These are phyloP conservation scores for Nakazawaea wyomingensis DNA, from an alignment of 805 yeast genomes.

Conservation along the genomic window DNA sequence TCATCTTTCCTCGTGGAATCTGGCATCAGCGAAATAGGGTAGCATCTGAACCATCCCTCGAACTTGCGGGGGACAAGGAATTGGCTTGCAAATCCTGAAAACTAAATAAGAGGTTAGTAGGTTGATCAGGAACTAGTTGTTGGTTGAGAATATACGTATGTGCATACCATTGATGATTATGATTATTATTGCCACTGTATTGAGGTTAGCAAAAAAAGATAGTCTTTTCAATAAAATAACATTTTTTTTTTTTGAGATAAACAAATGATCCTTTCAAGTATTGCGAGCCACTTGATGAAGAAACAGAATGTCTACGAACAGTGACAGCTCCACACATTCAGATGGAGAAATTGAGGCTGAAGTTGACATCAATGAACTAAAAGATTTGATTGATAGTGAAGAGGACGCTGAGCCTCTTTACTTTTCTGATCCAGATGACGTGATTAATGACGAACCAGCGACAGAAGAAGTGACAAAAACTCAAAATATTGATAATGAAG, in stretches of 20 bases:
- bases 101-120: conserved; percentile 8
- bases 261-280: background rate
- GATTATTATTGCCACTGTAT: background rate
- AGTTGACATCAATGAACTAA: conserved; percentile 20
- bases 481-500: conserved; percentile 21
- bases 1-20: conserved; percentile 65
- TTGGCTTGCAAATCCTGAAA: conserved; percentile 12
- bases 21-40: conserved; percentile 88
- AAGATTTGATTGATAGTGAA: conserved; percentile 22
- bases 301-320: background rate
- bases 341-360: conserved; percentile 21
- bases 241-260: background rate
- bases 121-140: no score
- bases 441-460: background rate
- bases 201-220: background rate
- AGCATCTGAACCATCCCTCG: conserved; percentile 87
- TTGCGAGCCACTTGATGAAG: background rate
- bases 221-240: background rate
- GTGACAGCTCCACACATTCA: background rate
- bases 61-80: conserved; percentile 36
- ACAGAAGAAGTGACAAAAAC: conserved; percentile 18
- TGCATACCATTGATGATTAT: conserved; percentile 1
- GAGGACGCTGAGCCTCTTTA: conserved; percentile 27
- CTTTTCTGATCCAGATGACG: conserved; percentile 10
- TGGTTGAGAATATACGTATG: no score